Evolutionary conservation across 768 basidiomycete species (phyloP), one percentile per base, ranked within the genome.

Genomic region (Nidularia pulvinata): DNA sequence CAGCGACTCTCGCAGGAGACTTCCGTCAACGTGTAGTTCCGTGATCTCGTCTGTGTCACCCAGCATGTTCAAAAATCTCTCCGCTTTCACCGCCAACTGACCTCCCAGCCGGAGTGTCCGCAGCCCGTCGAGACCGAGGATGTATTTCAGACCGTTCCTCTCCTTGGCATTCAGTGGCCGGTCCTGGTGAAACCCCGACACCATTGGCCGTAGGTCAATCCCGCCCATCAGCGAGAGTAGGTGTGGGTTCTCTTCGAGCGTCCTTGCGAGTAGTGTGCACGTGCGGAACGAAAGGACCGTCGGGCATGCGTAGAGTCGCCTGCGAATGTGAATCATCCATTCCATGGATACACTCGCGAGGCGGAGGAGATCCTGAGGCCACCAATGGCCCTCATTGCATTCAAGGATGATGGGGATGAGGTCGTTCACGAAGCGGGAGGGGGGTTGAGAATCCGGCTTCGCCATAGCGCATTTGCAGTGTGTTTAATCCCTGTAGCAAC

Each of bases 371-470:
- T 85, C 82, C 36, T 71, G 62, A 22, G 77, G 72, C 82, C 82
- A 84, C 82, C 82, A 83, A 59, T 79, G 68, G 59, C 73, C 65
- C 55, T 67, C 60, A 59, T 71, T 69, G n/a, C n/a, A n/a, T 35
- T 81, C 76, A 54, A 85, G 76, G 43, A 85, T 77, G 53, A 81
- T 62, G 22, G 76, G 76, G 44, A 84, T 72, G 47, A 84, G 72
- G 62, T 85, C 82, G 61, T 80, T 72, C 56, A 80, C 64, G 58
- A 82, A 74, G 48, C 63, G 64, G 46, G n/a, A 43, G 16, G 43
- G 7, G 7, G 36, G n/a, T n/a, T n/a, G n/a, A n/a, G n/a, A n/a
- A n/a, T n/a, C n/a, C n/a, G n/a, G n/a, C n/a, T n/a, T n/a, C n/a
- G n/a, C n/a, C n/a, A n/a, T n/a, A n/a, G n/a, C n/a, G n/a, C n/a